Evolutionary conservation across 768 basidiomycete species (phyloP).

Genomic region (Pleurotus cornucopiae): DNA sequence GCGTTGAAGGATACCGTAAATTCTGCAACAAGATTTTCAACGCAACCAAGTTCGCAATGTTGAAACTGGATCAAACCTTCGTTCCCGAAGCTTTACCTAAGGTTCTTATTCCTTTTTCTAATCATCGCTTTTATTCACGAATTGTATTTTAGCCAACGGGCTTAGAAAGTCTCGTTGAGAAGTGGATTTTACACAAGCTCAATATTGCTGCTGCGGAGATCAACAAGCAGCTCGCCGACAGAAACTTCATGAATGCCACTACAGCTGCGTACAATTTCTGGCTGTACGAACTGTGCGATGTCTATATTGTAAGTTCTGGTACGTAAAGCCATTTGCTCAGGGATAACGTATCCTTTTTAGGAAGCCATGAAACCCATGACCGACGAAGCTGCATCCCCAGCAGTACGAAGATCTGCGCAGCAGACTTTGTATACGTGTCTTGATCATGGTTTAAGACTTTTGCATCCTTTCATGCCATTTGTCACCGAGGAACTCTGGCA

Average conservation of each 20-base stretch:
- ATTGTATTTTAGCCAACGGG: slow-evolving; percentile 65
- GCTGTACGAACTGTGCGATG: slow-evolving; percentile 98
- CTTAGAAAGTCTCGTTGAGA: slow-evolving; percentile 86
- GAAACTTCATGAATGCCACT: slow-evolving; percentile 94
- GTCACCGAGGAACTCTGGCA: slow-evolving; percentile 99
- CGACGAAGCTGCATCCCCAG: slow-evolving; percentile 63
- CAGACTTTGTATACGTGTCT: slow-evolving; percentile 95
- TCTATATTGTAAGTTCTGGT: slow-evolving; percentile 76
- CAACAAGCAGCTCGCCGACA: slow-evolving; percentile 67
- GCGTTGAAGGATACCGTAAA: slow-evolving; percentile 97
- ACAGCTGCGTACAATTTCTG: slow-evolving; percentile 87
- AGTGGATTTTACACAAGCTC: slow-evolving; percentile 94
- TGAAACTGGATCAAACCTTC: slow-evolving; percentile 86
- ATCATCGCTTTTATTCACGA: slow-evolving; percentile 2
- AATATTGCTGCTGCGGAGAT: slow-evolving; percentile 76
- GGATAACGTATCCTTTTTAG: slow-evolving; percentile 31
- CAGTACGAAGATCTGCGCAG: slow-evolving; percentile 77
- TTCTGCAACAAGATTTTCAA: slow-evolving; percentile 99
- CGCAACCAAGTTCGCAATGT: slow-evolving; percentile 98
- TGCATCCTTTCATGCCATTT: slow-evolving; percentile 99
- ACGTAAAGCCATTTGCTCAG: not conserved
- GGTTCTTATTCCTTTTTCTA: slow-evolving; percentile 32
- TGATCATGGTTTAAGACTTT: slow-evolving; percentile 81
- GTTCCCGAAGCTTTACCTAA: slow-evolving; percentile 66
- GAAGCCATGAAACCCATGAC: slow-evolving; percentile 99